A percentile compares a stretch with the other conserved stretches of the same genome.
phyloP scores from a whole-genome alignment of 345 rosid genomes.

The Boechera stricta region DNA sequence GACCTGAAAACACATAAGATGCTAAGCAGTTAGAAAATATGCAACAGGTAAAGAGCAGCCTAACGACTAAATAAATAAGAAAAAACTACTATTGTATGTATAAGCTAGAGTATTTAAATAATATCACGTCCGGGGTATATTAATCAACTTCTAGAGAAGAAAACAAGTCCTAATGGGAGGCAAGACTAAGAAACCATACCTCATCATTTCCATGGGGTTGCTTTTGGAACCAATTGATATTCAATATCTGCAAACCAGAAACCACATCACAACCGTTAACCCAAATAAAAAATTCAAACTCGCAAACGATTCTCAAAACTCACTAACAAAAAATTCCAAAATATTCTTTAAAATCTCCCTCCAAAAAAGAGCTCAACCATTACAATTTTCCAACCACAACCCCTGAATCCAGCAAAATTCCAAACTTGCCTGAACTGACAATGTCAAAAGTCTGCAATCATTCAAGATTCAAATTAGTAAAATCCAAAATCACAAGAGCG shows the following conservation, averaged over 20 bases:
- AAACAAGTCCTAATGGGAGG: not conserved
- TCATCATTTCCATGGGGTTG: conserved; percentile 92
- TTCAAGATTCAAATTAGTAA: too few relatives aligned
- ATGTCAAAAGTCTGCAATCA: too few relatives aligned
- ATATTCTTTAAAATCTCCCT: not conserved
- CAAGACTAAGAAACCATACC: conserved; percentile 49
- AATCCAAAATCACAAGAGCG: not conserved
- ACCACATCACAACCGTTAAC: conserved; percentile 13
- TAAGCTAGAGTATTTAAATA: not conserved
- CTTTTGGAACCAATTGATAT: conserved; percentile 94
- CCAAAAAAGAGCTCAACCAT: too few relatives aligned
- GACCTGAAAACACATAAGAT: conserved; percentile 58
- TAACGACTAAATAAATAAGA: not conserved
- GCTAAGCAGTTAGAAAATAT: not conserved
- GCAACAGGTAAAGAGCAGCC: not conserved
- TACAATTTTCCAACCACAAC: too few relatives aligned
- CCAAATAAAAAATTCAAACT: not conserved
- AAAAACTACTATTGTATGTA: not conserved
- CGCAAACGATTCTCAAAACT: not conserved
- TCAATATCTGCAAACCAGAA: conserved; percentile 61
- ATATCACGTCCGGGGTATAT: not conserved
- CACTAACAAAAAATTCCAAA: not conserved
- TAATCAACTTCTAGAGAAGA: not conserved
- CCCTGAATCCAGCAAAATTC: too few relatives aligned
- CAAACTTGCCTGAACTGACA: too few relatives aligned